phyloP scores from a whole-genome alignment of 2,329 filamentous ascomycete species.

The Pseudopyrenochaeta lycopersici region DNA sequence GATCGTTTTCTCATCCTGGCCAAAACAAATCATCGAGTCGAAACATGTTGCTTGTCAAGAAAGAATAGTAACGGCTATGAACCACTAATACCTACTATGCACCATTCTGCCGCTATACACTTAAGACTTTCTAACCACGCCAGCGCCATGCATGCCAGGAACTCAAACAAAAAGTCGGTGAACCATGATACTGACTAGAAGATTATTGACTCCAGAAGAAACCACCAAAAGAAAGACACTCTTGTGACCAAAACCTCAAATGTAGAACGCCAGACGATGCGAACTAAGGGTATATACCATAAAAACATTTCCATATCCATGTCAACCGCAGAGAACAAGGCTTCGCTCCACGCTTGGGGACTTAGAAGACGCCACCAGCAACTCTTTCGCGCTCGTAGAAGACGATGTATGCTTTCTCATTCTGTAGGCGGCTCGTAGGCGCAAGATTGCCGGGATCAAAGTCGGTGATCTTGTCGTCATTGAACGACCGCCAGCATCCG shows the following conservation, averaged over 20 bases:
- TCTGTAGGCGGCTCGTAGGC: constrained; percentile 63
- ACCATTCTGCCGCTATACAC: too few species aligned
- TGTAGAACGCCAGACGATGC: background rate
- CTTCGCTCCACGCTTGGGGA: background rate
- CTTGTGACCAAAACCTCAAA: background rate
- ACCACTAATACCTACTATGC: too few species aligned
- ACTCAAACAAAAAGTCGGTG: background rate
- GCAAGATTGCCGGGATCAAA: constrained; percentile 64
- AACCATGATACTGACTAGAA: background rate
- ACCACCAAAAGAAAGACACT: background rate
- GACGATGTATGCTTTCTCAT: constrained; percentile 71
- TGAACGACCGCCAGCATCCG: constrained; percentile 68
- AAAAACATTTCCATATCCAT: background rate
- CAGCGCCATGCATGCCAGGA: constrained; percentile 19
- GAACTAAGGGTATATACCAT: background rate
- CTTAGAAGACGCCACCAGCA: constrained; percentile 39
- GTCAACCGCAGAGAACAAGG: background rate
- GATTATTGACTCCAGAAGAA: background rate
- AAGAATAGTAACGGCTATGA: too few species aligned
- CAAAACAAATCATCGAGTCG: too few species aligned
- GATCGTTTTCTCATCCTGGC: background rate
- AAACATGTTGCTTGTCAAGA: too few species aligned
- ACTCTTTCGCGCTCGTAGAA: constrained; percentile 64
- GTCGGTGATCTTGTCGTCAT: constrained; percentile 63
- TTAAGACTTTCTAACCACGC: background rate